Percentiles rank a stretch among this genome's conserved stretches.
phyloP scores from a whole-genome alignment of 352 stramenopile species.

The Phytophthora pinifolia region DNA sequence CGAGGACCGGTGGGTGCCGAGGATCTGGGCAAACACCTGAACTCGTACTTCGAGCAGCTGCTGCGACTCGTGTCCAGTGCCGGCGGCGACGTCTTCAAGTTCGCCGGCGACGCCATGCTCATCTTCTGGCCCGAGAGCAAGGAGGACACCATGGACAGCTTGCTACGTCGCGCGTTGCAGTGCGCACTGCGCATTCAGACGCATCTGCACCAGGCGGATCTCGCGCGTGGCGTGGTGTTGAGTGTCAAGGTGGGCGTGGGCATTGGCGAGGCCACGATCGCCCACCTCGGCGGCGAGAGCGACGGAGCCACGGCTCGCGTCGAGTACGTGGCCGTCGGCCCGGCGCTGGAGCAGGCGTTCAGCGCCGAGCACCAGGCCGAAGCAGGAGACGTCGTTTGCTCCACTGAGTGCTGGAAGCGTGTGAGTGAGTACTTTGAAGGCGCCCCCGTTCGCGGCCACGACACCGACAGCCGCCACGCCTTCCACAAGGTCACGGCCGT shows the following conservation, averaged over 20 bases:
- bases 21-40: slow-evolving; percentile 90
- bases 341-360: slow-evolving; percentile 92
- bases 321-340: slow-evolving; percentile 92
- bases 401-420: slow-evolving; percentile 76
- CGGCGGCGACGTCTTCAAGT: slow-evolving; percentile 93
- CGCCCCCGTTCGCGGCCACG: slow-evolving; percentile 30
- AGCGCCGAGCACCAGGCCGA: slow-evolving; percentile 84
- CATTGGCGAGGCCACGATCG: slow-evolving; percentile 83
- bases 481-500: slow-evolving; percentile 69
- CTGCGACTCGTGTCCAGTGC: slow-evolving; percentile 78
- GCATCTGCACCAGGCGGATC: slow-evolving; percentile 84
- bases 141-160: slow-evolving; percentile 83
- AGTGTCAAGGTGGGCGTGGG: slow-evolving; percentile 95
- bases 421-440: slow-evolving; percentile 66
- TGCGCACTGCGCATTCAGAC: slow-evolving; percentile 91
- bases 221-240: slow-evolving; percentile 85
- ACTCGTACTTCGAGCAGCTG: slow-evolving; percentile 92
- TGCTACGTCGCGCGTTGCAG: slow-evolving; percentile 84
- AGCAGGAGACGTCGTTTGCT: slow-evolving; percentile 90
- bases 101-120: slow-evolving; percentile 95
- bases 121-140: slow-evolving; percentile 93
- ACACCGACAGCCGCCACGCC: slow-evolving; percentile 11
- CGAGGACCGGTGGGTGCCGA: slow-evolving; percentile 87
- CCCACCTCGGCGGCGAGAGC: slow-evolving; percentile 88
- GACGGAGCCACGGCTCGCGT: slow-evolving; percentile 81